Percentiles rank a stretch among this genome's conserved stretches.
phyloP scores from a whole-genome alignment of 2,329 filamentous ascomycete species.

The Sarocladium brachiariae region DNA sequence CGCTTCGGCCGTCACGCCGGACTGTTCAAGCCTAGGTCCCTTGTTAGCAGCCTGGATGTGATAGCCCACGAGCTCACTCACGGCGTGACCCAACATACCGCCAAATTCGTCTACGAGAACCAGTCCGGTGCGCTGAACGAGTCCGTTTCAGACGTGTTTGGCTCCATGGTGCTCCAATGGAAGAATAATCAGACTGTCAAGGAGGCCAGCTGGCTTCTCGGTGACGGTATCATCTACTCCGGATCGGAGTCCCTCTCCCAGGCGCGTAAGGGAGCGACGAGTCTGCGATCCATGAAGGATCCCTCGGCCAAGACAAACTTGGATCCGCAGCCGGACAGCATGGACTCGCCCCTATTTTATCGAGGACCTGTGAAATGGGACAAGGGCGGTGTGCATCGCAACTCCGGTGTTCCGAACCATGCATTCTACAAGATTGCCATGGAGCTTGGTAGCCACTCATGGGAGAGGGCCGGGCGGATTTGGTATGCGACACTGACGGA shows the following conservation, averaged over 20 bases:
- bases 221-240: too few relatives aligned
- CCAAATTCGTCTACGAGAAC: conserved; percentile 39
- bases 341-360: conserved; percentile 45
- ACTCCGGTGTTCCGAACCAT: conserved; percentile 51
- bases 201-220: conserved; percentile 47
- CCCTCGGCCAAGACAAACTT: conserved; percentile 44
- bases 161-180: conserved; percentile 50
- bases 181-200: conserved; percentile 35
- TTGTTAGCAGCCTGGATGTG: conserved; percentile 48
- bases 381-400: conserved; percentile 48
- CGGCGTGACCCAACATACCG: conserved; percentile 43
- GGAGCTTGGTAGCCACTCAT: conserved; percentile 44
- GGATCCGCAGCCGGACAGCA: conserved; percentile 46
- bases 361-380: conserved; percentile 36
- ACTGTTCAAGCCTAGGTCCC: too few relatives aligned
- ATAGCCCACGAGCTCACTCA: conserved; percentile 53
- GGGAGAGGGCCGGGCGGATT: conserved; percentile 45
- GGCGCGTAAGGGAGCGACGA: conserved; percentile 43
- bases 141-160: conserved; percentile 49
- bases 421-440: conserved; percentile 45
- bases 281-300: conserved; percentile 47
- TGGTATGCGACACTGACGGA: conserved; percentile 44
- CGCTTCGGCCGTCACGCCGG: conserved; percentile 41
- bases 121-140: conserved; percentile 51
- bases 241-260: conserved; percentile 41